phyloP scores from a whole-genome alignment of 805 yeast species.

The Candida chauliodis region DNA sequence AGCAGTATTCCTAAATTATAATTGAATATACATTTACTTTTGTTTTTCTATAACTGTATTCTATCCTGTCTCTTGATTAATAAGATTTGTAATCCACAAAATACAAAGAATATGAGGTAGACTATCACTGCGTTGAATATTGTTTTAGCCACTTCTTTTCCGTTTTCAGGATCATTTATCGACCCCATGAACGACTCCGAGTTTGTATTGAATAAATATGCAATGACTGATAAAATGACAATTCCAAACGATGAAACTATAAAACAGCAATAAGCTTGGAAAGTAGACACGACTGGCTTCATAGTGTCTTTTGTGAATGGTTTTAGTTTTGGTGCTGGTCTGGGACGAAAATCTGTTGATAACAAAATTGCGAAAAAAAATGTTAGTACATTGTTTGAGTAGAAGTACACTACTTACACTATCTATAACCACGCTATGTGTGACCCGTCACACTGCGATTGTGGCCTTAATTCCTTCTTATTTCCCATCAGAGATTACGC shows the following conservation, averaged over 20 bases:
- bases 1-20: too few relatives aligned
- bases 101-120: slow-evolving; percentile 72
- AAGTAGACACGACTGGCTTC: slow-evolving; percentile 52
- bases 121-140: slow-evolving; percentile 86
- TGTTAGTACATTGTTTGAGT: too few relatives aligned
- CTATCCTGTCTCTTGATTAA: slow-evolving; percentile 61
- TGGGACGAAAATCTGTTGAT: neutral
- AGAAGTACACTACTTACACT: neutral
- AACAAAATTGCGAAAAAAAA: too few relatives aligned
- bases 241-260: slow-evolving; percentile 89
- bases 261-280: slow-evolving; percentile 94
- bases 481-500: neutral
- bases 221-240: slow-evolving; percentile 80
- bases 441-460: too few relatives aligned
- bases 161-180: slow-evolving; percentile 85
- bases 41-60: slow-evolving; percentile 44
- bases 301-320: slow-evolving; percentile 13
- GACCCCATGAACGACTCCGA: slow-evolving; percentile 95
- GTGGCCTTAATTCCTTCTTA: slow-evolving; percentile 1
- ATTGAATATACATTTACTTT: too few relatives aligned
- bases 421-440: too few relatives aligned
- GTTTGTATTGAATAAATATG: slow-evolving; percentile 70
- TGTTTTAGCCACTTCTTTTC: slow-evolving; percentile 89
- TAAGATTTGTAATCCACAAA: slow-evolving; percentile 85
- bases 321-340: neutral